Base-by-base conservation (phyloP, 371 early-diverging fungal species). In the Haplosporangium sp. region DNA sequence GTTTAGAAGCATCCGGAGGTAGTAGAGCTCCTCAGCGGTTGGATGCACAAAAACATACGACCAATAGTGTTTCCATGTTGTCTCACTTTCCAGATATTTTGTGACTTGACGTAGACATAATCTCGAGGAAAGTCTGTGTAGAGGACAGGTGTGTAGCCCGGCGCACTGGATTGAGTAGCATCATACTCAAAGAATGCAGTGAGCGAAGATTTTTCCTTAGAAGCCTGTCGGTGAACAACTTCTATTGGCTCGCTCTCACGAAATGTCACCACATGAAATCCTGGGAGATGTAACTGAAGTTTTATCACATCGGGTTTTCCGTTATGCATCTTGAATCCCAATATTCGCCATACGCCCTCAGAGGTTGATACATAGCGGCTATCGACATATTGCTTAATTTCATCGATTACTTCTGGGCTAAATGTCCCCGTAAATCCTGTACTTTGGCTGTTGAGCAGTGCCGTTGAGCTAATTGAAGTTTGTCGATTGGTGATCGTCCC, bases 271-370 rank as follows among this genome's bases (percentile, higher is more conserved):
- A 34, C 5, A 11, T 57, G 57, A 17, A 27, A 11, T 34, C 57
- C 57, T 4, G n/a, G 11, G 20, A 57, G 35, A 34, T 57, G 57
- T 11, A 57, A 11, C 11, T 20, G 27, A 4, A 57, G 34, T 11
- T 4, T 2, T 3, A 34, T 57, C 6, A 57, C 35, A 34, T 4
- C 34, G 4, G 57, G 19, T 34, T 57, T 57, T 34, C 34, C 15
- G 57, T 57, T 34, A 42, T 84, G 72, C 59, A 84, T 37, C 2
- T 27, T 10, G 52, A 71, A 81, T 20, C 53, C 42, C 11, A 84
- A 72, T 37, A 81, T 55, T 58, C 82, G 58, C 68, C 74, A 77
- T 20, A 35, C 39, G 15, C 75, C 67, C 70, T 84, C 76, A 38
- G 71, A 60, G 17, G 82, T 70, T 56, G 75, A 84, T 10, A 62